These are phyloP conservation scores for Rhynchospora breviuscula DNA, from an alignment of 176 grass and related monocot species.

Conservation along the genomic window DNA sequence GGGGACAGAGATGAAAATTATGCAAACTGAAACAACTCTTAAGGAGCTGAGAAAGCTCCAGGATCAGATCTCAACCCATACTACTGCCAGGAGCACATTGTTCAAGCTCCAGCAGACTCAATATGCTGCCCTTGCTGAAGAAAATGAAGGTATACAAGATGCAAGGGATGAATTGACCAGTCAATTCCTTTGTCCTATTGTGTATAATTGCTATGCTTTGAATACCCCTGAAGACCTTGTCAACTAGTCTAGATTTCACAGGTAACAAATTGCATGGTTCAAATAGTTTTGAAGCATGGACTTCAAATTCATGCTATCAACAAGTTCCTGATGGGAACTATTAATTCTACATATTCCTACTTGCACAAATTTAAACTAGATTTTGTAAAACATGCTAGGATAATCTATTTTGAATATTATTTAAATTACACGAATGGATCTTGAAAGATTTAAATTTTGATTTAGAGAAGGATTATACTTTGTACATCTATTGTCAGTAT, in stretches of 20 bases:
- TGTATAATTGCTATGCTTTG: not conserved
- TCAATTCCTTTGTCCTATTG: not conserved
- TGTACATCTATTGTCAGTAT: not conserved
- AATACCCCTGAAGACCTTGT: not conserved
- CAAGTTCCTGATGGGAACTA: not conserved
- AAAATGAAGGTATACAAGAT: conserved; percentile 77
- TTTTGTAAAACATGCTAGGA: not conserved
- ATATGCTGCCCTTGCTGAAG: conserved; percentile 74
- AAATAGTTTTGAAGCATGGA: not conserved
- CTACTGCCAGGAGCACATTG: conserved; percentile 69
- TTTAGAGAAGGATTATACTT: not conserved
- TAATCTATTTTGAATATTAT: not conserved
- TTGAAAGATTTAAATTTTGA: too few relatives aligned
- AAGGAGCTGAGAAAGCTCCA: conserved; percentile 64
- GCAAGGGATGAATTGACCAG: not conserved
- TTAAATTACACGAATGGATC: not conserved
- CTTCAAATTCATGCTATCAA: not conserved
- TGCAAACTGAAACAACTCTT: conserved; percentile 40
- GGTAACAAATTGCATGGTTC: not conserved
- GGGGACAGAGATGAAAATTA: conserved; percentile 45
- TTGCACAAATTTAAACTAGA: not conserved
- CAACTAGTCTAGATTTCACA: not conserved
- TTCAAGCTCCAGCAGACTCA: conserved; percentile 59
- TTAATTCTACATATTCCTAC: not conserved
- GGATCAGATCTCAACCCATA: conserved; percentile 54